Percentiles rank a stretch among this genome's conserved stretches.
Evolutionary conservation across 2,329 filamentous ascomycete genomes (phyloP).

Genomic region (Pseudopithomyces chartarum): DNA sequence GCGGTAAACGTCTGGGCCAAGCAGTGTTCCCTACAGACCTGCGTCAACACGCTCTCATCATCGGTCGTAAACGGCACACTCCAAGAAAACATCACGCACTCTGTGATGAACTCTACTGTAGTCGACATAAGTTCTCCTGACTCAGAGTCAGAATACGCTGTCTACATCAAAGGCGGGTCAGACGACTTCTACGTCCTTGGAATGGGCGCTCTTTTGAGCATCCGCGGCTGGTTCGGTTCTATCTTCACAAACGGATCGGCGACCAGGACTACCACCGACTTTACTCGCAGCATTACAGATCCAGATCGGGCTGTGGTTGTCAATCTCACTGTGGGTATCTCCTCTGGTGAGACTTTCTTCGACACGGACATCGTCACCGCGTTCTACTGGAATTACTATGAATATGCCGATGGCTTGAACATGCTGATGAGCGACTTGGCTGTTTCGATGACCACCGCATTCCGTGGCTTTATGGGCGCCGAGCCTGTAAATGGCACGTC

Average conservation of each 20-base stretch:
- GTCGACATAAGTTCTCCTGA: slow-evolving; percentile 17
- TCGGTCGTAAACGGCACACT: slow-evolving; percentile 18
- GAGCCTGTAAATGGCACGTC: slow-evolving; percentile 13
- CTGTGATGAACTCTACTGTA: slow-evolving; percentile 14
- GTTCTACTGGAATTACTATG: slow-evolving; percentile 23
- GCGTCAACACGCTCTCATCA: slow-evolving; percentile 15
- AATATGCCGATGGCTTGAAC: slow-evolving; percentile 15
- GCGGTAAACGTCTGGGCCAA: slow-evolving; percentile 16
- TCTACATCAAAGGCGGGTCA: slow-evolving; percentile 10
- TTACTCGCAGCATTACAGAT: slow-evolving; percentile 19
- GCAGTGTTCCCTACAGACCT: slow-evolving; percentile 18
- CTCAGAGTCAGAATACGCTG: slow-evolving; percentile 12
- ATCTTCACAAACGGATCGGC: slow-evolving; percentile 22
- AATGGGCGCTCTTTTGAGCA: slow-evolving; percentile 15
- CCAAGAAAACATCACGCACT: slow-evolving; percentile 17
- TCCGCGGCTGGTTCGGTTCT: slow-evolving; percentile 16
- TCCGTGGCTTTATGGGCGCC: slow-evolving; percentile 17
- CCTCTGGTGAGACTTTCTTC: slow-evolving; percentile 21
- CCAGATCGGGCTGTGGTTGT: slow-evolving; percentile 18
- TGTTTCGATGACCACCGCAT: slow-evolving; percentile 20
- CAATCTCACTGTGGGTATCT: slow-evolving; percentile 21
- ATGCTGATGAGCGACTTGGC: slow-evolving; percentile 21
- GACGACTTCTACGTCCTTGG: slow-evolving; percentile 14
- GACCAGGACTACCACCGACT: slow-evolving; percentile 18
- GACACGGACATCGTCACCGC: slow-evolving; percentile 19